phyloP scores from a whole-genome alignment of 768 basidiomycete species.

The Suillus subluteus region DNA sequence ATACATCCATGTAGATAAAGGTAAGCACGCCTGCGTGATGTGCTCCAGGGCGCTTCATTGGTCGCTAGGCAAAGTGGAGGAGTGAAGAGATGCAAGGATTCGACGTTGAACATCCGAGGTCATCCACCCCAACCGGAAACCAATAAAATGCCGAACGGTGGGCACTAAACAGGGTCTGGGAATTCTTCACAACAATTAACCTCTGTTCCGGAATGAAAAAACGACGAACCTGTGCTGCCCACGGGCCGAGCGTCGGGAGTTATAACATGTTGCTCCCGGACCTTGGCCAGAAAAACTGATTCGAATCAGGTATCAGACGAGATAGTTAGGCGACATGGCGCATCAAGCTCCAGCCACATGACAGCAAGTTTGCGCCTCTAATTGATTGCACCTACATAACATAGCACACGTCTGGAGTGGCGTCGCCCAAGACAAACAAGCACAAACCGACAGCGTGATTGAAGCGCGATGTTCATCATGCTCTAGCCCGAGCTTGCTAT shows the following conservation, averaged over 20 bases:
- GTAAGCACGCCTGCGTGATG: too few relatives aligned
- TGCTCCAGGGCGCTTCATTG: neutral
- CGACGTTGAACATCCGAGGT: neutral
- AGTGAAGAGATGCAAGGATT: neutral
- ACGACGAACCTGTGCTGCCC: neutral
- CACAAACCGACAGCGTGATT: neutral
- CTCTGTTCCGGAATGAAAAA: neutral
- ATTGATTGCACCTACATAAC: neutral
- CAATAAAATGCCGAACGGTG: neutral
- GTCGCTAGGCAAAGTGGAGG: slow-evolving; percentile 2
- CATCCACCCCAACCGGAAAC: neutral
- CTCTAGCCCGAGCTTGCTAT: neutral
- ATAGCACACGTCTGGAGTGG: neutral
- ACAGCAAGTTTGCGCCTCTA: neutral
- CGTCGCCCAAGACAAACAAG: neutral
- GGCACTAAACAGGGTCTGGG: too few relatives aligned
- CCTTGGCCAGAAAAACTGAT: neutral
- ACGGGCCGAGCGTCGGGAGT: neutral
- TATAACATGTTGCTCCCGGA: neutral
- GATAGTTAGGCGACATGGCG: neutral
- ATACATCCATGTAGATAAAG: neutral
- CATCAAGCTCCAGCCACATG: slow-evolving; percentile 3
- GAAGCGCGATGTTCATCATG: too few relatives aligned
- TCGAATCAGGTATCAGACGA: too few relatives aligned
- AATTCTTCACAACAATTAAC: too few relatives aligned